Conservation (phyloP, 2,329 filamentous ascomycete genomes). For the Alternaria sp. region DNA sequence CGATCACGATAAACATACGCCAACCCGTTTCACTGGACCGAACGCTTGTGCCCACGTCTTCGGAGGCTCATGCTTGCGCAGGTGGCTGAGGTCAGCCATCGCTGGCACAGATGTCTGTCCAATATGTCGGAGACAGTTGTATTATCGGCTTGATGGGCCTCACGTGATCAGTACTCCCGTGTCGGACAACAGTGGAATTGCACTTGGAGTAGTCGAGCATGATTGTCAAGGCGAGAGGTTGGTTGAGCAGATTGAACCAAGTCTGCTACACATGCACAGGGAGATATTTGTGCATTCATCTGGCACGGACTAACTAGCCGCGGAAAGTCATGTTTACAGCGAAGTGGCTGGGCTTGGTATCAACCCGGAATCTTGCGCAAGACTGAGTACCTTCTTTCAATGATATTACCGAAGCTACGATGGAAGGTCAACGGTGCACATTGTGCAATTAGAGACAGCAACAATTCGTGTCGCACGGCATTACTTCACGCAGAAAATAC, state of each 20-base stretch:
- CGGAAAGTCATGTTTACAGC: background rate
- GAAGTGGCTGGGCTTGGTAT: background rate
- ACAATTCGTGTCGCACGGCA: background rate
- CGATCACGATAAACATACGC: background rate
- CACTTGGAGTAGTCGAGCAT: too few species aligned
- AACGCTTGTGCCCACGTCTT: background rate
- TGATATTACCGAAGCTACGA: too few species aligned
- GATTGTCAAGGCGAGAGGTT: background rate
- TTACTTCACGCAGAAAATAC: background rate
- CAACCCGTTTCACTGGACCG: background rate
- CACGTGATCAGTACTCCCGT: background rate
- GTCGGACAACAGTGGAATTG: background rate
- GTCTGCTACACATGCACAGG: background rate
- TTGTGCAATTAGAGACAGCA: background rate
- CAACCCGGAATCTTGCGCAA: background rate
- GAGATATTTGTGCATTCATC: background rate
- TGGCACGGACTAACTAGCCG: background rate
- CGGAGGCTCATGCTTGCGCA: background rate
- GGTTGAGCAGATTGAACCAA: background rate
- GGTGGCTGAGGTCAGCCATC: background rate
- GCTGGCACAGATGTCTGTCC: background rate
- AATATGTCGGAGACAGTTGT: background rate
- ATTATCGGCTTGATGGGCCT: background rate
- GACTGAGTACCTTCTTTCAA: background rate
- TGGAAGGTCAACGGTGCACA: background rate